Evolutionary conservation across 805 yeast species (phyloP).

Genomic region (Spathaspora hagerdaliae): DNA sequence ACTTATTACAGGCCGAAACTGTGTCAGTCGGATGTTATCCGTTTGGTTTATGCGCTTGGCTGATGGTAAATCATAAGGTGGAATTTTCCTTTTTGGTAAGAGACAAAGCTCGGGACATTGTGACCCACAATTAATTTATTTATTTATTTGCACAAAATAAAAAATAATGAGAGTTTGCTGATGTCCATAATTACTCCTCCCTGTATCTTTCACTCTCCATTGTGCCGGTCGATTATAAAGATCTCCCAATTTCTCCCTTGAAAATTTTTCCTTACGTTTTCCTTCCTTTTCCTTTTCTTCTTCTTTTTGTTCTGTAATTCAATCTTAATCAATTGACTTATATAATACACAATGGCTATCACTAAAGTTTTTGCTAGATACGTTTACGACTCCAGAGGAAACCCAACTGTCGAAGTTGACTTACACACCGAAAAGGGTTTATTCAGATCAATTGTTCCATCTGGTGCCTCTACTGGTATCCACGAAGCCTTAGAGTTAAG

Average conservation of each 20-base stretch:
- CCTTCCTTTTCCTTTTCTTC: constrained; percentile 1
- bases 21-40: no score
- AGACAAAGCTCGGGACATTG: not conserved
- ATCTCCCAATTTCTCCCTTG: not conserved
- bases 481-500: constrained; percentile 98
- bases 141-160: not conserved
- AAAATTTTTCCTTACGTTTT: constrained; percentile 2
- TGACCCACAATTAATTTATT: not conserved
- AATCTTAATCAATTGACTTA: constrained; percentile 4
- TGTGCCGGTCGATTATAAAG: not conserved
- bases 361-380: constrained; percentile 88
- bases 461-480: constrained; percentile 99
- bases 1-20: no score
- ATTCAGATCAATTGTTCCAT: constrained; percentile 97
- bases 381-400: constrained; percentile 99
- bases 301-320: constrained; percentile 2
- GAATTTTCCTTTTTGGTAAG: not conserved
- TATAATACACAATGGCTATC: constrained; percentile 60
- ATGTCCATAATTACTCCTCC: not conserved
- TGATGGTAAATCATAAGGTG: not conserved
- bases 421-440: constrained; percentile 86
- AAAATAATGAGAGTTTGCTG: not conserved
- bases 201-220: not conserved
- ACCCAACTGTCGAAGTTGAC: constrained; percentile 99
- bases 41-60: no score